phyloP scores from a whole-genome alignment of 2,329 filamentous ascomycete genomes.

The Penicillium brasilianum region DNA sequence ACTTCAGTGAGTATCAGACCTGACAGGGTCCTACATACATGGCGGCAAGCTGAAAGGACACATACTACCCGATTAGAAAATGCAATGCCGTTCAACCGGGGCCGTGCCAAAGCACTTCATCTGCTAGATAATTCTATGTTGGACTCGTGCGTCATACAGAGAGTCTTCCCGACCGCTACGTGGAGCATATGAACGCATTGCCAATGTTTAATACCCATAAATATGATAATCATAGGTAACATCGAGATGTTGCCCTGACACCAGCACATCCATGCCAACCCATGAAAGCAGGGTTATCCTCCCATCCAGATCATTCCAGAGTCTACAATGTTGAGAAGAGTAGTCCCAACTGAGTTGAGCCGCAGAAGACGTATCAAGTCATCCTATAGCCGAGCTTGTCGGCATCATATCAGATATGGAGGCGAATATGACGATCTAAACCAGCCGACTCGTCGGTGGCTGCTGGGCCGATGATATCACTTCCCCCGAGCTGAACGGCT shows the following conservation, averaged over 20 bases:
- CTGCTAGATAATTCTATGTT: background rate
- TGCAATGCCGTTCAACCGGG: background rate
- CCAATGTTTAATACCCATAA: background rate
- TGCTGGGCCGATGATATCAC: constrained; percentile 22
- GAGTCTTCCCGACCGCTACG: background rate
- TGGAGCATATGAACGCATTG: background rate
- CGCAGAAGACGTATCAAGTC: background rate
- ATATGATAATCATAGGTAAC: background rate
- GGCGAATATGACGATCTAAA: constrained; percentile 8
- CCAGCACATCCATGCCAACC: background rate
- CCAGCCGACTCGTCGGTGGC: constrained; percentile 3
- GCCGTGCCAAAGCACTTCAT: background rate
- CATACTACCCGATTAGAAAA: background rate
- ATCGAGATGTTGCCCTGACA: background rate
- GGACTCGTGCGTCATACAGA: background rate
- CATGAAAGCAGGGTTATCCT: background rate
- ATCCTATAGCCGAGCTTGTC: background rate
- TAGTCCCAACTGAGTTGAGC: background rate
- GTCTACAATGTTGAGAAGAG: background rate
- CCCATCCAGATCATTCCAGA: background rate
- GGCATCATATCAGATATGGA: background rate
- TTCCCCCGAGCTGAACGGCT: background rate
- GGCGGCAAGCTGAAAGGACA: too few species aligned
- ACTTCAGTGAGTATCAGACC: background rate
- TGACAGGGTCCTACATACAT: background rate